Conservation (phyloP, 2,329 filamentous ascomycete species). For the Arthrobotrys sphaeroides region DNA sequence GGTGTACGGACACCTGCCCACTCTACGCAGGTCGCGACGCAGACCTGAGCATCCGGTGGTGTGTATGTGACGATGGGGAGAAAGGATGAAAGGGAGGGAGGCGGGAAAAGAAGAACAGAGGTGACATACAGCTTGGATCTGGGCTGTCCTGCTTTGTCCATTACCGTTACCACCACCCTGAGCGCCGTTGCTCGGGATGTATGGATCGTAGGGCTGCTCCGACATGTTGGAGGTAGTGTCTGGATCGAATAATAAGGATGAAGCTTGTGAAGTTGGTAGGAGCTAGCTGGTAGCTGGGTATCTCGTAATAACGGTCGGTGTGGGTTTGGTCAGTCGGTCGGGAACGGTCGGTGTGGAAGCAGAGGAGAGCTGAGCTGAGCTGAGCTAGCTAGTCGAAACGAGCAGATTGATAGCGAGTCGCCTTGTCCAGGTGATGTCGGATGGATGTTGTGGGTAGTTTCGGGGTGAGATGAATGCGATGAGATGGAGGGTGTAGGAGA, state of each 20-base stretch:
- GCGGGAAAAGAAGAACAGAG: background rate
- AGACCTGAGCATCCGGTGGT: background rate
- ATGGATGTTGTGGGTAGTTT: background rate
- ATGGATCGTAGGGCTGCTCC: conserved; percentile 80
- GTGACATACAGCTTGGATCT: conserved; percentile 83
- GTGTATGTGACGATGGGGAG: background rate
- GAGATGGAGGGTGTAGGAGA: conserved; percentile 3
- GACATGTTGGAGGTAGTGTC: conserved; percentile 46
- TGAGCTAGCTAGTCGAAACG: background rate
- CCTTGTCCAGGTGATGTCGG: conserved; percentile 1
- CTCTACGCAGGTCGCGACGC: background rate
- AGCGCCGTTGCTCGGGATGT: conserved; percentile 77
- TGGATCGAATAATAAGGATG: conserved; percentile 7
- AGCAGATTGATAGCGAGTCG: conserved; percentile 5
- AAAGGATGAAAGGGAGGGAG: background rate
- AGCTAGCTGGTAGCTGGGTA: conserved; percentile 61
- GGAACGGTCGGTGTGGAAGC: background rate
- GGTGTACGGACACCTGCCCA: background rate
- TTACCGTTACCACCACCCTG: conserved; percentile 67
- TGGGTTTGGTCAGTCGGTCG: conserved; percentile 63
- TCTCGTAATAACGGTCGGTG: conserved; percentile 64
- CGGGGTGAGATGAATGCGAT: conserved; percentile 8
- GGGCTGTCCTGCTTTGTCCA: conserved; percentile 74
- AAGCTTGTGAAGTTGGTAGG: background rate
- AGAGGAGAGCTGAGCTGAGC: background rate